Percentiles rank a stretch among this genome's conserved stretches.
Evolutionary conservation across 345 rosid species (phyloP).

Genomic region (Durio zibethinus): DNA sequence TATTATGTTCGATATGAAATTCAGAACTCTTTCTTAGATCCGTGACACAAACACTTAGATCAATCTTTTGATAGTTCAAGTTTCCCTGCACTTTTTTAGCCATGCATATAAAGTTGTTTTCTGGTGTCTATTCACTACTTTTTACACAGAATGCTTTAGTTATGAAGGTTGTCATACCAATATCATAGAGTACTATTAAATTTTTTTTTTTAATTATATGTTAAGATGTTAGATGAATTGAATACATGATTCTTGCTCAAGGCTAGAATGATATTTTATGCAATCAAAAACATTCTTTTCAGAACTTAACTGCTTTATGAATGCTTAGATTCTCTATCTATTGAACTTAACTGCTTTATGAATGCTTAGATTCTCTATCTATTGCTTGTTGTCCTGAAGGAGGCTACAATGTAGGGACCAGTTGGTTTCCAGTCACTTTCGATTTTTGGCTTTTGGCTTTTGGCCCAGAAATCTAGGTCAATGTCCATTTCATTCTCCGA

Average conservation of each 20-base stretch:
- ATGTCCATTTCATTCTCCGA: conserved; percentile 58
- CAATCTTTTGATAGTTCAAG: background rate
- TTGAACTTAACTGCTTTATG: conserved; percentile 17
- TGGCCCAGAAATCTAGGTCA: conserved; percentile 56
- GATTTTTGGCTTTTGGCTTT: conserved; percentile 42
- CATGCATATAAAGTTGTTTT: background rate
- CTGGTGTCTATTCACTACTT: background rate
- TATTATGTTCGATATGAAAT: too few relatives aligned
- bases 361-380: conserved; percentile 24
- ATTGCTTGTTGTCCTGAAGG: conserved; percentile 26
- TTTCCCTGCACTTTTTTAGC: background rate
- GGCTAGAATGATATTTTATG: background rate
- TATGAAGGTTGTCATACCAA: background rate
- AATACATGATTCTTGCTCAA: background rate
- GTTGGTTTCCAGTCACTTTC: conserved; percentile 48
- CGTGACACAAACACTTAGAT: conserved; percentile 6
- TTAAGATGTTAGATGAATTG: background rate
- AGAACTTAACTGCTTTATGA: conserved; percentile 19
- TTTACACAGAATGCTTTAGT: background rate
- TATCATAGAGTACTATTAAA: background rate
- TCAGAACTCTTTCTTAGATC: too few relatives aligned
- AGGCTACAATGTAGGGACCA: conserved; percentile 36
- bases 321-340: conserved; percentile 23
- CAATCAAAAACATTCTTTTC: conserved; percentile 20
- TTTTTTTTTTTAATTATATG: too few relatives aligned